Evolutionary conservation across 2,329 filamentous ascomycete species (phyloP).

Genomic region (Cryphonectria nitschkei): DNA sequence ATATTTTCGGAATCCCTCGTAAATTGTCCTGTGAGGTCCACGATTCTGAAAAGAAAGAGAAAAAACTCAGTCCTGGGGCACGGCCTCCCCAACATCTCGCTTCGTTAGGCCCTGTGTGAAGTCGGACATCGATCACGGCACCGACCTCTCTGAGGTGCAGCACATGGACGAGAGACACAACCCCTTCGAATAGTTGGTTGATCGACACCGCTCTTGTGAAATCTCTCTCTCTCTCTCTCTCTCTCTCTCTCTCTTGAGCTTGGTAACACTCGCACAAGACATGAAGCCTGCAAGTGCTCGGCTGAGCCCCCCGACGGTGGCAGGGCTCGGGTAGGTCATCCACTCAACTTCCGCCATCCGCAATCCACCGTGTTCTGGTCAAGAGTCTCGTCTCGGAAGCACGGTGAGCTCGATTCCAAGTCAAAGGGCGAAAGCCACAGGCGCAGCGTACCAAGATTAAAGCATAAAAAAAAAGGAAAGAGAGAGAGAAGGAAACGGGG

Average conservation of each 20-base stretch:
- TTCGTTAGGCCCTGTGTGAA: background rate
- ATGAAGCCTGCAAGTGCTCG: constrained; percentile 24
- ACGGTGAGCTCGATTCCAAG: background rate
- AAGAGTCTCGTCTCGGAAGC: constrained; percentile 17
- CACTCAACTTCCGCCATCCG: constrained; percentile 18
- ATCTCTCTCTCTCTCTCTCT: background rate
- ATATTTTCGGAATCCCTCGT: too few relatives aligned
- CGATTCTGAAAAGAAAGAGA: too few relatives aligned
- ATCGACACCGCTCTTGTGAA: background rate
- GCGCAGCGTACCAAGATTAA: background rate
- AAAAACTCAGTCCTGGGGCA: background rate
- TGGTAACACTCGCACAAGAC: constrained; percentile 27
- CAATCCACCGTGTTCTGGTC: constrained; percentile 17
- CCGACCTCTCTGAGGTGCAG: background rate
- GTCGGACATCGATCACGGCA: constrained; percentile 8
- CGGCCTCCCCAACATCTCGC: background rate
- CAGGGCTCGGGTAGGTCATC: constrained; percentile 26
- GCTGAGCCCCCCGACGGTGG: constrained; percentile 16
- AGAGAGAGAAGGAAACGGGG: background rate
- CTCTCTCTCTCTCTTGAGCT: background rate
- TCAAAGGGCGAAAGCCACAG: background rate
- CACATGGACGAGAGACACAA: background rate
- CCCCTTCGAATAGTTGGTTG: background rate
- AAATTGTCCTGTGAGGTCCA: background rate
- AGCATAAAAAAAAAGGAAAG: background rate